phyloP scores from a whole-genome alignment of 2,329 filamentous ascomycete species.

The Sporothrix sp. region DNA sequence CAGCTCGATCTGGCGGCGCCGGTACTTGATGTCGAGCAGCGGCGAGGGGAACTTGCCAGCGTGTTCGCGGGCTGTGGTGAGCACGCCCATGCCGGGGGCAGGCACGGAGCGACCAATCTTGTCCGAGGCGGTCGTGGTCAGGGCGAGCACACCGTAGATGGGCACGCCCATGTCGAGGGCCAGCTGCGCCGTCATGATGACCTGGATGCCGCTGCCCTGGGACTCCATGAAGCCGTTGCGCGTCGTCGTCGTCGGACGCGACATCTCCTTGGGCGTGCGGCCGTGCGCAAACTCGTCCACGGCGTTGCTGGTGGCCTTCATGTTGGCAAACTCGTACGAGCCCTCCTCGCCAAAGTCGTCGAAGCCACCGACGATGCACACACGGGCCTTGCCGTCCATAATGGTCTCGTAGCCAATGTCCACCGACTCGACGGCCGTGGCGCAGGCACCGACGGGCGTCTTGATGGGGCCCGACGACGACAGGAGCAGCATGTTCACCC shows the following conservation, averaged over 20 bases:
- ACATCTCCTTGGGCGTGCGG: slow-evolving; percentile 95
- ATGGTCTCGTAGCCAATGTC: slow-evolving; percentile 99
- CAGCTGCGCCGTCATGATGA: slow-evolving; percentile 95
- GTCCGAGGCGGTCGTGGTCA: slow-evolving; percentile 94
- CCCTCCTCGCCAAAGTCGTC: slow-evolving; percentile 99
- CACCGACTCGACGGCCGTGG: slow-evolving; percentile 91
- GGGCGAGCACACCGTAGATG: slow-evolving; percentile 86
- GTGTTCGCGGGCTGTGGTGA: slow-evolving; percentile 88
- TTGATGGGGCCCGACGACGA: slow-evolving; percentile 98
- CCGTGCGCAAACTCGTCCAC: slow-evolving; percentile 94
- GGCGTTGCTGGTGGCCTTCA: slow-evolving; percentile 98
- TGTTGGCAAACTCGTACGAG: slow-evolving; percentile 99
- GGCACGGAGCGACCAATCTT: slow-evolving; percentile 98
- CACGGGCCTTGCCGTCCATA: slow-evolving; percentile 91
- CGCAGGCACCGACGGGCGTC: slow-evolving; percentile 94
- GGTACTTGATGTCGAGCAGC: slow-evolving; percentile 94
- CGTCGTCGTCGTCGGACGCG: slow-evolving; percentile 90
- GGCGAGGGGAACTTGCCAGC: slow-evolving; percentile 89
- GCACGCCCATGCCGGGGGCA: slow-evolving; percentile 89
- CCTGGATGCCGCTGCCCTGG: slow-evolving; percentile 93
- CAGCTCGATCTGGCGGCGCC: slow-evolving; percentile 85
- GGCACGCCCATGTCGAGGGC: slow-evolving; percentile 98
- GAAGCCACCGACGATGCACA: slow-evolving; percentile 97
- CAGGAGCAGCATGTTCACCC: slow-evolving; percentile 98
- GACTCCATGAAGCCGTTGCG: slow-evolving; percentile 99